These are phyloP conservation scores for Candida silvatica DNA, from an alignment of 805 yeast species.

Conservation along the genomic window DNA sequence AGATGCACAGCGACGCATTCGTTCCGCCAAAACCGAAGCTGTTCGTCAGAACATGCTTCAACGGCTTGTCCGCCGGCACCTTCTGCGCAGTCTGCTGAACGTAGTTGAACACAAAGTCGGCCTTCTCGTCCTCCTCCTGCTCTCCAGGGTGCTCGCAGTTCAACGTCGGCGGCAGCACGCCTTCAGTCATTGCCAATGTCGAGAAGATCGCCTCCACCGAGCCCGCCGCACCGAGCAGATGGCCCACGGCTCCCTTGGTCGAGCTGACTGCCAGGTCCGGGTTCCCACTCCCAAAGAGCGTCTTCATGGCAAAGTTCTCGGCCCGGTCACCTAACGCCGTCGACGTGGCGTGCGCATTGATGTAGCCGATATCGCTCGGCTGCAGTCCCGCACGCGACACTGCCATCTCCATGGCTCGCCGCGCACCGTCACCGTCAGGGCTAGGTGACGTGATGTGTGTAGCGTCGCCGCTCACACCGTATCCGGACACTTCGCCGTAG, in stretches of 20 bases:
- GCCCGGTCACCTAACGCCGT: slow-evolving; percentile 85
- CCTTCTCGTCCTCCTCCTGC: slow-evolving; percentile 32
- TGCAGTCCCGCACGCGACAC: slow-evolving; percentile 39
- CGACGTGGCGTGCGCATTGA: slow-evolving; percentile 97
- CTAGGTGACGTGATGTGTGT: slow-evolving; percentile 89
- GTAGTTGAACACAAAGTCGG: slow-evolving; percentile 45
- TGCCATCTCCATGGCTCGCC: slow-evolving; percentile 74
- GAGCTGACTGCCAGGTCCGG: slow-evolving; percentile 53
- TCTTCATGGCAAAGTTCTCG: slow-evolving; percentile 67
- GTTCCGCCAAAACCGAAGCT: slow-evolving; percentile 99
- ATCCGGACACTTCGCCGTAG: slow-evolving; percentile 77
- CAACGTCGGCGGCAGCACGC: slow-evolving; percentile 68
- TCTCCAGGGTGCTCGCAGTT: slow-evolving; percentile 53
- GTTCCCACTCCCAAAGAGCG: slow-evolving; percentile 35
- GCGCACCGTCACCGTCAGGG: slow-evolving; percentile 78
- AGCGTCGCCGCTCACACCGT: slow-evolving; percentile 90
- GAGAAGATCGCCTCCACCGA: slow-evolving; percentile 86
- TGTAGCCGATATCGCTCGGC: slow-evolving; percentile 52
- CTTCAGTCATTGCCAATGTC: slow-evolving; percentile 49
- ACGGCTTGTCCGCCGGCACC: slow-evolving; percentile 13
- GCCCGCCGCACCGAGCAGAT: slow-evolving; percentile 93
- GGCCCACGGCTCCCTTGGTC: slow-evolving; percentile 91
- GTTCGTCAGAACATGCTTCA: slow-evolving; percentile 66
- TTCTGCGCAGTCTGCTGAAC: slow-evolving; percentile 38
- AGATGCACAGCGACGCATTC: slow-evolving; percentile 64